Conservation (phyloP, 2,329 filamentous ascomycete species). For the Tolypocladium endophyticum region DNA sequence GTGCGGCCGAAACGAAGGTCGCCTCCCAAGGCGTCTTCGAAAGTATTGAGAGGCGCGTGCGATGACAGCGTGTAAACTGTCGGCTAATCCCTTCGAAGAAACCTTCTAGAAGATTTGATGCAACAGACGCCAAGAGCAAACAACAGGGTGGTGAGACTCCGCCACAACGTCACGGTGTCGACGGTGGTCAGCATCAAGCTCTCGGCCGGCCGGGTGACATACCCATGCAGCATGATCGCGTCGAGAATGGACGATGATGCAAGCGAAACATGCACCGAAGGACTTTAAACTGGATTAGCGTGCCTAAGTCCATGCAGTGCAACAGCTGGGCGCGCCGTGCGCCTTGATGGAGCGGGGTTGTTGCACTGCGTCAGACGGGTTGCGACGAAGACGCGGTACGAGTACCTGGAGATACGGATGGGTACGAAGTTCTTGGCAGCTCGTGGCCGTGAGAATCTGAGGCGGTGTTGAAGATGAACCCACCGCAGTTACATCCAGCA, state of each 20-base stretch:
- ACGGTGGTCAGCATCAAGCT: background rate
- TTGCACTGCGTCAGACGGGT: background rate
- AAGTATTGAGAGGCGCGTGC: too few species aligned
- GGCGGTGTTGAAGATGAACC: too few species aligned
- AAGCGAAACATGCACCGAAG: background rate
- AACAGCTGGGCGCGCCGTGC: background rate
- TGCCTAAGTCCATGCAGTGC: background rate
- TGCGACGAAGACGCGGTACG: background rate
- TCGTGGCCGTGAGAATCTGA: background rate
- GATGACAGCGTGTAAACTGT: background rate
- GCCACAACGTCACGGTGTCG: background rate
- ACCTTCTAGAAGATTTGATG: background rate
- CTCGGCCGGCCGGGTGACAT: background rate
- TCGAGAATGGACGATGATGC: background rate
- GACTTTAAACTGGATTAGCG: background rate
- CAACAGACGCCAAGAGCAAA: background rate
- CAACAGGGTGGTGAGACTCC: background rate
- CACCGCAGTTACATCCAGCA: too few species aligned
- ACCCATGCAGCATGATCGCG: background rate
- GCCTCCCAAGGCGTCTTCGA: too few species aligned
- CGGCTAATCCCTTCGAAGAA: background rate
- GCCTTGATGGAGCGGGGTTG: background rate
- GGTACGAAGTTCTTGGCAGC: background rate
- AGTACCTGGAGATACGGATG: background rate
- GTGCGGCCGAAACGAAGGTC: too few species aligned